Evolutionary conservation across 129 eudicot genomes (phyloP).

Genomic region (Solidago caesia): DNA sequence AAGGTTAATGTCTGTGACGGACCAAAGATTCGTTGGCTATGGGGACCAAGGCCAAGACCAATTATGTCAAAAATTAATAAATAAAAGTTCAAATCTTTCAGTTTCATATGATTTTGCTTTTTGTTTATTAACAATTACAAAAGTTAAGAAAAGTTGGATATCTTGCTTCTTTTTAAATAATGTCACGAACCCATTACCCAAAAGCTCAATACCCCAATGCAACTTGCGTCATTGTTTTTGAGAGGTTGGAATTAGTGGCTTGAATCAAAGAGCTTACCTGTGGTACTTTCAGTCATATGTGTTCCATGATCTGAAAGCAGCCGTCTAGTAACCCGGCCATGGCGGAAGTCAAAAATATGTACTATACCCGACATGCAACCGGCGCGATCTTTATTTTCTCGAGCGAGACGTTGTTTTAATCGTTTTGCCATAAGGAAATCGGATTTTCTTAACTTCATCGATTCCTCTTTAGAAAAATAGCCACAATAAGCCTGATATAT

Average conservation of each 20-base stretch:
- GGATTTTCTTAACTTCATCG: constrained; percentile 16
- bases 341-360: constrained; percentile 71
- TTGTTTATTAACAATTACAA: not conserved
- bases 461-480: constrained; percentile 12
- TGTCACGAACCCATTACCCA: not conserved
- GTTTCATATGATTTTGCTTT: too few species aligned
- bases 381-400: constrained; percentile 49
- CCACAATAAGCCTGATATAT: constrained; percentile 28
- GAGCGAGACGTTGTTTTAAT: constrained; percentile 46
- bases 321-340: constrained; percentile 57
- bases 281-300: constrained; percentile 26
- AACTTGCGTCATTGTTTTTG: not conserved
- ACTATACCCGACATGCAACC: constrained; percentile 86
- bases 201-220: not conserved
- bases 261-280: constrained; percentile 13
- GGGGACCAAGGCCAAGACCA: not conserved
- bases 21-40: not conserved
- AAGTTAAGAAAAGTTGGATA: not conserved
- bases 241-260: not conserved
- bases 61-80: not conserved
- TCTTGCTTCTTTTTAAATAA: not conserved
- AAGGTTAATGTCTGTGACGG: not conserved
- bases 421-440: constrained; percentile 57
- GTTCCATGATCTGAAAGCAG: constrained; percentile 49
- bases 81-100: not conserved